Evolutionary conservation across 2,329 filamentous ascomycete species (phyloP).

Genomic region (Alternaria brassicicola): DNA sequence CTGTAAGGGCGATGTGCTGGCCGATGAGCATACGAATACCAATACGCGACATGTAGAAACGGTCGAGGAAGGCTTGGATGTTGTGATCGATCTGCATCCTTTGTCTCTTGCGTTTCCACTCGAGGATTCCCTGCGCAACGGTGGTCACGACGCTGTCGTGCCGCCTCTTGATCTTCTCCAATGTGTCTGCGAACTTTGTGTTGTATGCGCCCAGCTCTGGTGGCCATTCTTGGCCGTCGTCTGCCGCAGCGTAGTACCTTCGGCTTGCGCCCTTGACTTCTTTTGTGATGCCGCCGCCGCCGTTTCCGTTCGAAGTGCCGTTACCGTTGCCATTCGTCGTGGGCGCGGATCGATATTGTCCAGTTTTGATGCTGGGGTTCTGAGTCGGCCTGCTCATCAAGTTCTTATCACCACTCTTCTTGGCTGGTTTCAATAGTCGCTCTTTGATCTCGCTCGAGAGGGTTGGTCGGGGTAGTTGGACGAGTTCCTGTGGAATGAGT

Average conservation of each 20-base stretch:
- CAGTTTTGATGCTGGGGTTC: conserved; percentile 86
- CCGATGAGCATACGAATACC: conserved; percentile 99
- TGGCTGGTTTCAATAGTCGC: conserved; percentile 73
- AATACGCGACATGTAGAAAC: conserved; percentile 99
- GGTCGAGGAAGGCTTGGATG: conserved; percentile 96
- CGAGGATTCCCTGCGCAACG: conserved; percentile 94
- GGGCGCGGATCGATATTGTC: conserved; percentile 72
- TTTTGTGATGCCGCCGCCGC: conserved; percentile 56
- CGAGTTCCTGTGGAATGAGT: conserved; percentile 76
- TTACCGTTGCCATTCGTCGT: conserved; percentile 51
- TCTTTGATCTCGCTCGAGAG: conserved; percentile 78
- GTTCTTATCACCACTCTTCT: conserved; percentile 64
- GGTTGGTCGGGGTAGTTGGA: conserved; percentile 77
- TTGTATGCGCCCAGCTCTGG: conserved; percentile 95
- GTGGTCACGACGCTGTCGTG: conserved; percentile 98
- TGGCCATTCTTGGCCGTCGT: conserved; percentile 88
- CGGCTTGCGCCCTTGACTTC: conserved; percentile 59
- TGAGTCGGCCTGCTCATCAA: conserved; percentile 82
- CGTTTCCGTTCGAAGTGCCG: conserved; percentile 51
- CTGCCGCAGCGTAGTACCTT: conserved; percentile 90
- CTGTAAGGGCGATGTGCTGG: conserved; percentile 95
- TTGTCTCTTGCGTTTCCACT: conserved; percentile 96
- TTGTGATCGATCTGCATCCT: conserved; percentile 98
- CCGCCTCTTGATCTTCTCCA: conserved; percentile 92
- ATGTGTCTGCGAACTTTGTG: conserved; percentile 81